Conservation (phyloP, 1,284 basidiomycete species). For the Neotropicomus parvogracilis region DNA sequence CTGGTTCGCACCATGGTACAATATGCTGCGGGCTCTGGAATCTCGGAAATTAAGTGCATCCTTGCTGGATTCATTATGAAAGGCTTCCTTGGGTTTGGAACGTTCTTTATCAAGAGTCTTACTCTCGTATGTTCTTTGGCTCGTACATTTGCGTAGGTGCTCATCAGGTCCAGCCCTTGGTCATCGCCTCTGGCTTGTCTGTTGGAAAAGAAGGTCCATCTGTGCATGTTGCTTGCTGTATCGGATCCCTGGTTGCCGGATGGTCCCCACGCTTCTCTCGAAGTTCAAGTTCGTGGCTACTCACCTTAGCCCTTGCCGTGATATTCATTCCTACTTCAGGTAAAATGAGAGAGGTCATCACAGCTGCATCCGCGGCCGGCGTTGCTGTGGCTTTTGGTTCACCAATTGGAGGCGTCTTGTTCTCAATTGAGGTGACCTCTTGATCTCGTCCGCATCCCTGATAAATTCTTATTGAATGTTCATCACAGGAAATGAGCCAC, state of each 20-base stretch:
- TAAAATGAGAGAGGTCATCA: slow-evolving; percentile 94
- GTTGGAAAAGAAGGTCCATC: slow-evolving; percentile 99
- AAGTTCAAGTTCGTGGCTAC: slow-evolving; percentile 71
- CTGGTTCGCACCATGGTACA: slow-evolving; percentile 88
- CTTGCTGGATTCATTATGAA: slow-evolving; percentile 96
- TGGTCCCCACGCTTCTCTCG: slow-evolving; percentile 80
- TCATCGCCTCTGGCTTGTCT: slow-evolving; percentile 96
- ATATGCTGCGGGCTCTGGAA: slow-evolving; percentile 96
- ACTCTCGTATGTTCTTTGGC: slow-evolving; percentile 64
- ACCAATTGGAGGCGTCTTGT: slow-evolving; percentile 95
- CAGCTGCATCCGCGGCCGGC: slow-evolving; percentile 94
- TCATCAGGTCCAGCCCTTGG: slow-evolving; percentile 65
- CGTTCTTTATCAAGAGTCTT: slow-evolving; percentile 88
- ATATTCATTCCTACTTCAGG: slow-evolving; percentile 44
- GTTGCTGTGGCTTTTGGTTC: slow-evolving; percentile 98
- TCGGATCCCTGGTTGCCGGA: slow-evolving; percentile 85
- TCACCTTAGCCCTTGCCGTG: slow-evolving; percentile 3
- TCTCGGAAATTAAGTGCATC: slow-evolving; percentile 99
- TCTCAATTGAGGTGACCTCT: slow-evolving; percentile 69
- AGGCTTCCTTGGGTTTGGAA: slow-evolving; percentile 87
- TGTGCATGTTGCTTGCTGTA: slow-evolving; percentile 94
- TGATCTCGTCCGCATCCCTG: neutral
- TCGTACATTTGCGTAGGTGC: slow-evolving; percentile 1
- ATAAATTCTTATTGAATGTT: slow-evolving; percentile 5
- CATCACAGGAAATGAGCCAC: slow-evolving; percentile 91